Percentiles rank a stretch among this genome's conserved stretches.
Evolutionary conservation across 371 early-diverging fungal genomes (phyloP).

Genomic region (Synchytrium microbalum): DNA sequence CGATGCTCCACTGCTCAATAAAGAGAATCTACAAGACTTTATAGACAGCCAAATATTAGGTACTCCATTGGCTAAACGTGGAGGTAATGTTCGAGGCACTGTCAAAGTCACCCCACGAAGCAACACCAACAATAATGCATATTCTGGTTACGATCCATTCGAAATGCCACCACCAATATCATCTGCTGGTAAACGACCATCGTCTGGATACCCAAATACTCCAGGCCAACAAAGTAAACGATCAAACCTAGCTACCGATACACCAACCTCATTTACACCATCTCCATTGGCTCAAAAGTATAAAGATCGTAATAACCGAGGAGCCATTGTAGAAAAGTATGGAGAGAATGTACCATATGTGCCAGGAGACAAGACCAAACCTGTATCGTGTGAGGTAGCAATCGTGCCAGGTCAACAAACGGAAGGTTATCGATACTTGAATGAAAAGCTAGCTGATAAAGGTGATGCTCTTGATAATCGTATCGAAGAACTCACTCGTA

Average conservation of each 20-base stretch:
- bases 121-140: not conserved
- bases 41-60: not conserved
- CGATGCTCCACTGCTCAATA: not conserved
- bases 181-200: too few relatives aligned
- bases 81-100: not conserved
- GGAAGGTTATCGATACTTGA: conserved; percentile 77
- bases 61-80: not conserved
- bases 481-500: conserved; percentile 58
- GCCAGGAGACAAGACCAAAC: not conserved
- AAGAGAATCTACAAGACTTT: not conserved
- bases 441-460: conserved; percentile 66
- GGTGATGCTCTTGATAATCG: conserved; percentile 62
- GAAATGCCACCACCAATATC: not conserved
- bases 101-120: not conserved
- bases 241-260: not conserved
- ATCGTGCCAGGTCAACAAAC: conserved; percentile 43
- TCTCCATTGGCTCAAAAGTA: not conserved
- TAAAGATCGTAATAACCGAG: not conserved
- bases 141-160: not conserved
- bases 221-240: not conserved
- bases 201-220: not conserved
- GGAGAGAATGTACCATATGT: not conserved
- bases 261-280: not conserved
- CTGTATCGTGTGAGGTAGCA: conserved; percentile 18
- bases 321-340: conserved; percentile 2